Evolutionary conservation across 495 filamentous ascomycete species (phyloP).

Genomic region (Penicillium bialowiezense): DNA sequence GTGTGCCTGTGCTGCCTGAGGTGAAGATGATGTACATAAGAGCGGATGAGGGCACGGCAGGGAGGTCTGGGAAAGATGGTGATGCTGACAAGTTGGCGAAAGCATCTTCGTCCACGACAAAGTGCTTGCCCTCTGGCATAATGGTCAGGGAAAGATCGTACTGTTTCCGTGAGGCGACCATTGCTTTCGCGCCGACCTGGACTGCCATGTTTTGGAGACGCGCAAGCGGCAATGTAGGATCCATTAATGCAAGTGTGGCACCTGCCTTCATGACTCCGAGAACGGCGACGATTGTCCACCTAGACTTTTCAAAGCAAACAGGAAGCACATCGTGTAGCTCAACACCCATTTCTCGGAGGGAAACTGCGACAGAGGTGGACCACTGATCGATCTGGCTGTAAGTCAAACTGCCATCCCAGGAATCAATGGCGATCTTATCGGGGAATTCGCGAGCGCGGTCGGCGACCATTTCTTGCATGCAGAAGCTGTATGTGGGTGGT

Average conservation of each 20-base stretch:
- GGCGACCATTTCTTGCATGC: constrained; percentile 46
- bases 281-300: constrained; percentile 44
- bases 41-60: constrained; percentile 26
- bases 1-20: constrained; percentile 53
- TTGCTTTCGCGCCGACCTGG: constrained; percentile 31
- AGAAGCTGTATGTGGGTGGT: constrained; percentile 31
- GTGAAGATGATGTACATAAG: constrained; percentile 50
- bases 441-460: constrained; percentile 32
- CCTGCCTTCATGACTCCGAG: constrained; percentile 45
- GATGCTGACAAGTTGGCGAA: constrained; percentile 10
- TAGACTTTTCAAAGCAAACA: constrained; percentile 48
- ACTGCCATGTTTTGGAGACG: constrained; percentile 38
- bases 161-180: constrained; percentile 32
- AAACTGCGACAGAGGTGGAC: constrained; percentile 28
- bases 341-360: constrained; percentile 27
- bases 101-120: constrained; percentile 25
- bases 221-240: constrained; percentile 34
- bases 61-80: constrained; percentile 7
- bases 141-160: constrained; percentile 23
- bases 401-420: constrained; percentile 48
- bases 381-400: constrained; percentile 41
- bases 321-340: constrained; percentile 35
- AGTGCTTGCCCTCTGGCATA: constrained; percentile 22
- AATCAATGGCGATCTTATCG: constrained; percentile 36
- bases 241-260: constrained; percentile 37